These are phyloP conservation scores for Aspergillaceae sp. DNA, from an alignment of 2,329 filamentous ascomycete species.

Conservation along the genomic window DNA sequence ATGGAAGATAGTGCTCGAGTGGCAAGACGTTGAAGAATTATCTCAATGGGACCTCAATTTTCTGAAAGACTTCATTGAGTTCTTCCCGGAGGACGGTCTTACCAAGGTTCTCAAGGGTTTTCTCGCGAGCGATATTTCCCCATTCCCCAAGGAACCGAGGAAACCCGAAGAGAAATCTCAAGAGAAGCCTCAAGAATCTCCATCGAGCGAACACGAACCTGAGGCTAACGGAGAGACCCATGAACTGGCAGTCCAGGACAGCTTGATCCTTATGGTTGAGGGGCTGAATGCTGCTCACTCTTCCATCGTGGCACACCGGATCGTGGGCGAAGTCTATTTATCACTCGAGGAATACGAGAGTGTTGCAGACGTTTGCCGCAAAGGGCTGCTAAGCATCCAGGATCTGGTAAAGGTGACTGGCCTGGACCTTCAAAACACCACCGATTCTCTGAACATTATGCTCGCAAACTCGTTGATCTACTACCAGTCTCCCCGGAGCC, in stretches of 20 bases:
- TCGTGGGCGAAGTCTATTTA: slow-evolving; percentile 77
- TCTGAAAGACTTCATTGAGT: slow-evolving; percentile 69
- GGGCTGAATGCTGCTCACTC: slow-evolving; percentile 54
- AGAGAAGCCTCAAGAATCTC: slow-evolving; percentile 1
- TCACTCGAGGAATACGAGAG: slow-evolving; percentile 77
- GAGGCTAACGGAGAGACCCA: slow-evolving; percentile 36
- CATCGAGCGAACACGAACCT: slow-evolving; percentile 5
- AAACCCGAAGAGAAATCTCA: background rate
- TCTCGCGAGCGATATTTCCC: slow-evolving; percentile 72
- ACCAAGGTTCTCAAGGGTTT: slow-evolving; percentile 75
- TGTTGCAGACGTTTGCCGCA: slow-evolving; percentile 69
- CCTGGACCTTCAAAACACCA: slow-evolving; percentile 57
- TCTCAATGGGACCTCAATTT: slow-evolving; percentile 68
- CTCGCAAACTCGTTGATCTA: slow-evolving; percentile 84
- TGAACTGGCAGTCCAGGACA: slow-evolving; percentile 64
- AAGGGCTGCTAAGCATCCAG: slow-evolving; percentile 55
- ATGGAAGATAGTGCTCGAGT: slow-evolving; percentile 86
- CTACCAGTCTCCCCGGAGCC: slow-evolving; percentile 81
- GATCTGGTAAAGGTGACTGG: slow-evolving; percentile 60
- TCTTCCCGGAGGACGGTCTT: slow-evolving; percentile 78
- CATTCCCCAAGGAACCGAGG: slow-evolving; percentile 50
- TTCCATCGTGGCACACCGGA: slow-evolving; percentile 72
- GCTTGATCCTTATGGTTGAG: slow-evolving; percentile 70
- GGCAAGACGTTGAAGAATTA: slow-evolving; percentile 69
- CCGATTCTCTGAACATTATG: slow-evolving; percentile 65